Conservation (phyloP, 2,329 filamentous ascomycete species). For the Blastomyces emzantsi region DNA sequence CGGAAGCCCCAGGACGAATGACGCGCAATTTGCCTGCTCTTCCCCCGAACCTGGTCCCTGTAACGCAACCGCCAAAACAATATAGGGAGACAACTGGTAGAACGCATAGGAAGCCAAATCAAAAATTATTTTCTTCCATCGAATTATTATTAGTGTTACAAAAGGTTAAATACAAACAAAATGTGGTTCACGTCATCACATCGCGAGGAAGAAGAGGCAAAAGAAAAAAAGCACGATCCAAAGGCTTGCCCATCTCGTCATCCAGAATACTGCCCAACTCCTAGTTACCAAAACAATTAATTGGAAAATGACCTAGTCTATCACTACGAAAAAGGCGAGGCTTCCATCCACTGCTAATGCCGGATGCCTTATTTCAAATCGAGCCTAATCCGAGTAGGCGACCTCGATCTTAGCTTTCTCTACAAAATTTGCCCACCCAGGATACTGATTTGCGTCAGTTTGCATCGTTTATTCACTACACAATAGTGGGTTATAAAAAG, state of each 20-base stretch:
- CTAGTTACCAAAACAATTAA: not conserved
- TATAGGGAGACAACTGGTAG: not conserved
- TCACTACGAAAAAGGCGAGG: not conserved
- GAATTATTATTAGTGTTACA: not conserved
- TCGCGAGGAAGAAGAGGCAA: not conserved
- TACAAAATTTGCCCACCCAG: constrained; percentile 6
- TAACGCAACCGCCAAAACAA: too few relatives aligned
- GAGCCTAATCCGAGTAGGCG: constrained; percentile 3
- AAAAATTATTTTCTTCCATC: not conserved
- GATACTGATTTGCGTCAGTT: constrained; percentile 4
- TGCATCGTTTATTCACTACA: not conserved
- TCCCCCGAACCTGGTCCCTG: too few relatives aligned
- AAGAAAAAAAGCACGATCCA: not conserved
- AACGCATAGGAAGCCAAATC: not conserved
- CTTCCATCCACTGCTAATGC: not conserved
- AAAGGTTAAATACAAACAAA: not conserved
- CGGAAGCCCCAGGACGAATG: not conserved
- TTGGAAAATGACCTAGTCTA: not conserved
- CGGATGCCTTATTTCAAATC: not conserved
- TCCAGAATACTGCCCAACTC: too few relatives aligned
- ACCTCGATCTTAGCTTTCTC: constrained; percentile 5
- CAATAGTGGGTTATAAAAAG: not conserved
- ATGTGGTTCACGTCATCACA: not conserved
- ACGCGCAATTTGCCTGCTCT: not conserved
- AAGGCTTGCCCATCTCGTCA: not conserved